Conservation (phyloP, 208 protist genomes). For the Crithidia sp. region DNA sequence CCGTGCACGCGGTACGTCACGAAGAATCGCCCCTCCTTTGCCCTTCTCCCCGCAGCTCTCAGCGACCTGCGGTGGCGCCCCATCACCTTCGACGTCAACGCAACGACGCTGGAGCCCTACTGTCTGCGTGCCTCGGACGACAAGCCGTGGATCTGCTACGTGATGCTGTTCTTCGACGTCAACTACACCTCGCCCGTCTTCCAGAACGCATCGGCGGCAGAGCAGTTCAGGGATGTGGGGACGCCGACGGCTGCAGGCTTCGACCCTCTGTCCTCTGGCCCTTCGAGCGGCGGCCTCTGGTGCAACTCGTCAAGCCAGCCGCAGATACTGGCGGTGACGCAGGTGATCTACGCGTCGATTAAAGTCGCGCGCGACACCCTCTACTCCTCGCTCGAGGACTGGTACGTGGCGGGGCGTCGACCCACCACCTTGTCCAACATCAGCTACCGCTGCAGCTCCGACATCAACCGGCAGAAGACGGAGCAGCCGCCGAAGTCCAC, state of each 20-base stretch:
- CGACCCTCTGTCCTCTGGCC: conserved; percentile 49
- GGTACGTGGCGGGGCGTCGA: conserved; percentile 36
- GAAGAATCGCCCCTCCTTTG: conserved; percentile 65
- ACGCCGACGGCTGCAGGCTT: conserved; percentile 59
- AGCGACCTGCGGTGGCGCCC: conserved; percentile 81
- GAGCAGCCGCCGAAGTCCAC: conserved; percentile 59
- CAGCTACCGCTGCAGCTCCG: conserved; percentile 66
- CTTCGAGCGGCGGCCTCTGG: conserved; percentile 39
- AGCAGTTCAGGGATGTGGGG: conserved; percentile 42
- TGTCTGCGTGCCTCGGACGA: conserved; percentile 30
- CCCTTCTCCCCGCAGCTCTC: conserved; percentile 61
- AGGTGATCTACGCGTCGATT: conserved; percentile 41
- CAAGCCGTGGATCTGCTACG: conserved; percentile 51
- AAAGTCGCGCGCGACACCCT: conserved; percentile 31
- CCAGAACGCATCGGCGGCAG: conserved; percentile 43
- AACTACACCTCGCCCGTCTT: conserved; percentile 68
- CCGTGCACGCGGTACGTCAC: conserved; percentile 47
- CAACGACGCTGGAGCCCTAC: conserved; percentile 44
- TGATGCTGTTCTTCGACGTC: conserved; percentile 80
- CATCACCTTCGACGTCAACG: conserved; percentile 58
- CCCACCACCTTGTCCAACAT: conserved; percentile 31
- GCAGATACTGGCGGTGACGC: conserved; percentile 62
- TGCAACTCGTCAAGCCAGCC: conserved; percentile 45
- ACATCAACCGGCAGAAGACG: conserved; percentile 62
- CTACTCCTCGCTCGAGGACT: conserved; percentile 42